Evolutionary conservation across 176 grass and related monocot genomes (phyloP), one percentile per base, ranked within the genome.

Genomic region (Bromus sterilis): DNA sequence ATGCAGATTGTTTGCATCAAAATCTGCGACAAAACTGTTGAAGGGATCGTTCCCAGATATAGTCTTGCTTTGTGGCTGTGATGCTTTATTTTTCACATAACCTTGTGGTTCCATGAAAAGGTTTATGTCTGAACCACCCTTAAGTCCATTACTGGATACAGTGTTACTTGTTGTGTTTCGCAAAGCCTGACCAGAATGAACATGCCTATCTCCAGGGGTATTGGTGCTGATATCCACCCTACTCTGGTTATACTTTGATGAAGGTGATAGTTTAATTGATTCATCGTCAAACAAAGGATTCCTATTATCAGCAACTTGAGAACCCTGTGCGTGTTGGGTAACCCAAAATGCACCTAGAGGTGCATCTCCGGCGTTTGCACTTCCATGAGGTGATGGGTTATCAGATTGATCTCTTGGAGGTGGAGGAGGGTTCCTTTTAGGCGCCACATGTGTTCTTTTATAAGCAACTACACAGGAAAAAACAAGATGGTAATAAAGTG

Each of bases 321-420:
- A 83, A 78, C 80, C 72, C 20, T 89, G 89, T 76, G 78, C 82
- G 16, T 89, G 80, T 42, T 93, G 94, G 23, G 86, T 93, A 20
- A 48, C 84, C 94, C 94, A 93, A 87, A 97, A 97, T 68, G 88
- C 85, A 76, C 94, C 94, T 60, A 93, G 33, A 56, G 81, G 88
- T 84, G 65, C 84, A 46, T 91, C 89, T 29, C 66, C 86, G 57
- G 64, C 55, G 16, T 71, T 86, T 81, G 83, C 73, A 57, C 56
- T 72, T 72, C 32, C 81, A 80, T 91, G 83, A 23, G 85, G 78
- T 39, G 34, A 73, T 61, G 80, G 86, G 68, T 63, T 82, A 82
- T 60, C 83, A 72, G 67, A 65, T 67, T 87, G 91, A 74, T 93
- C 93, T 87, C 57, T 89, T 89, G 88, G 88, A 85, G 88, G 88